Evolutionary conservation across 371 early-diverging fungal species (phyloP).

Genomic region (Mucor sp.): DNA sequence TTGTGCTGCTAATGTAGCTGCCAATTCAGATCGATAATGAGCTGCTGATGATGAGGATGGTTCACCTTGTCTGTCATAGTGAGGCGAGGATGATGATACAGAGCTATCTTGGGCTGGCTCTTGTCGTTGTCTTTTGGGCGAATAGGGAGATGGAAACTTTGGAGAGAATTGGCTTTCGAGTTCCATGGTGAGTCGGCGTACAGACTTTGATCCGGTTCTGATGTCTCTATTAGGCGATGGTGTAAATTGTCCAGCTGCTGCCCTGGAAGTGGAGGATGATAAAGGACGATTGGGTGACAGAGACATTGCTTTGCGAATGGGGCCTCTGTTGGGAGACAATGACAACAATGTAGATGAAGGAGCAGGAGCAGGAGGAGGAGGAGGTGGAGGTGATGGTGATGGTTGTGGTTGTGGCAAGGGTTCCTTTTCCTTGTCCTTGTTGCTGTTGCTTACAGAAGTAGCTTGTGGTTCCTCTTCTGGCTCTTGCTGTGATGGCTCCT

Average conservation of each 20-base stretch:
- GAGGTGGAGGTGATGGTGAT: not conserved
- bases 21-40: not conserved
- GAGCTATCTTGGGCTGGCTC: not conserved
- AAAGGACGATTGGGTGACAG: not conserved
- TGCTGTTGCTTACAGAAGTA: not conserved
- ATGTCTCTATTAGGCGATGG: not conserved
- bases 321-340: not conserved
- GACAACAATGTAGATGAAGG: not conserved
- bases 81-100: not conserved
- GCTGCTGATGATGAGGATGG: too few relatives aligned
- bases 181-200: constrained; percentile 10
- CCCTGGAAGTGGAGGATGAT: not conserved
- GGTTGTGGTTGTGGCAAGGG: not conserved
- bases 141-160: not conserved
- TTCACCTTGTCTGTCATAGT: not conserved
- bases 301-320: not conserved
- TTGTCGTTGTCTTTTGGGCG: not conserved
- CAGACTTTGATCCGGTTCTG: constrained; percentile 13
- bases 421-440: not conserved
- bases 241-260: not conserved
- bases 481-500: not conserved
- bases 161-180: constrained; percentile 9
- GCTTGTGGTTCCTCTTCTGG: not conserved
- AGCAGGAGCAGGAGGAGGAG: too few relatives aligned
- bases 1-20: not conserved